These are phyloP conservation scores for Paramecium caudatum DNA, from an alignment of 73 alveolate genomes.

Conservation along the genomic window DNA sequence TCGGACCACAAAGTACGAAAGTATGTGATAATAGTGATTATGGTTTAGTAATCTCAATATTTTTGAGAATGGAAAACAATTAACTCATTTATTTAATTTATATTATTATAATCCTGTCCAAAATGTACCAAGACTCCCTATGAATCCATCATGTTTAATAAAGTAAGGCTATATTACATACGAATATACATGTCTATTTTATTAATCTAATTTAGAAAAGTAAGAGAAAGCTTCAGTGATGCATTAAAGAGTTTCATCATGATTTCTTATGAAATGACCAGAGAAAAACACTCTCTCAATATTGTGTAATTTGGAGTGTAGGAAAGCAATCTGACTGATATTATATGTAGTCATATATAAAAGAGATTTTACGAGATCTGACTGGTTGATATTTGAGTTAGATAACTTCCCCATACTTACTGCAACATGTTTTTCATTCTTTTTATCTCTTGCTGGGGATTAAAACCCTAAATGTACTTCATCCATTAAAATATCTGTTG, in stretches of 20 bases:
- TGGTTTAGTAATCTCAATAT: background rate
- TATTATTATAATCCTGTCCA: conserved; percentile 9
- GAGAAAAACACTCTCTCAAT: conserved; percentile 70
- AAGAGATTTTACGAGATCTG: conserved; percentile 68
- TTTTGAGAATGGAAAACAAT: conserved; percentile 28
- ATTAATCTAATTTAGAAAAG: conserved; percentile 58
- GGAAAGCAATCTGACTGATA: conserved; percentile 71
- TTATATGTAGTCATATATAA: conserved; percentile 75
- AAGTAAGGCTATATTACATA: conserved; percentile 64
- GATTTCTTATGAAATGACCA: conserved; percentile 75
- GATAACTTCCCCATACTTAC: conserved; percentile 72
- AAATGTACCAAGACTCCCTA: conserved; percentile 72
- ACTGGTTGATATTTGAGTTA: background rate
- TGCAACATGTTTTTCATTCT: conserved; percentile 65
- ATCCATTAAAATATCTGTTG: conserved; percentile 61
- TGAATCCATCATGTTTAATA: conserved; percentile 73
- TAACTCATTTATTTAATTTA: background rate
- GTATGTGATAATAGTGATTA: conserved; percentile 16
- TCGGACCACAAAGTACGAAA: background rate
- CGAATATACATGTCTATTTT: background rate
- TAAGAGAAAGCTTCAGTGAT: conserved; percentile 65
- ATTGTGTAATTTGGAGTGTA: conserved; percentile 69
- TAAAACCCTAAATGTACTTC: conserved; percentile 62
- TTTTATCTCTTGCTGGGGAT: conserved; percentile 68
- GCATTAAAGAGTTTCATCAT: conserved; percentile 69